These are phyloP conservation scores for Clavulina sp. DNA, from an alignment of 768 basidiomycete species.

Conservation along the genomic window DNA sequence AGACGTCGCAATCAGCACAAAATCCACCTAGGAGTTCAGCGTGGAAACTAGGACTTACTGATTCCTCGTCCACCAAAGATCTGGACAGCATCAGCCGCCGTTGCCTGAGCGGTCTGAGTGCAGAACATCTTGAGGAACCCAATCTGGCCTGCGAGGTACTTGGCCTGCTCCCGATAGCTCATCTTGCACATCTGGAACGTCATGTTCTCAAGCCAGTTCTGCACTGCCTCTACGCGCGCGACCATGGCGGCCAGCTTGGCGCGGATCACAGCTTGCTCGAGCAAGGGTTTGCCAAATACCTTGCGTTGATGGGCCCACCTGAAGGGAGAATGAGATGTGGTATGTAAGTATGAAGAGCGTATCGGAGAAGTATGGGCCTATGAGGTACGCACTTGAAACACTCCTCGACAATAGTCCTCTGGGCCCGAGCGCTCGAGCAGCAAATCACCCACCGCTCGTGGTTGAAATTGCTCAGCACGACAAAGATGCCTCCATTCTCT, in stretches of 20 bases:
- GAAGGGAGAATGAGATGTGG: conserved; percentile 1
- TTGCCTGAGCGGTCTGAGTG: conserved; percentile 60
- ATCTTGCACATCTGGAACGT: conserved; percentile 82
- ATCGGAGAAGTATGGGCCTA: not conserved
- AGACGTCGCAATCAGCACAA: conserved; percentile 22
- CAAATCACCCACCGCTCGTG: conserved; percentile 87
- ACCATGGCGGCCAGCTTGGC: conserved; percentile 83
- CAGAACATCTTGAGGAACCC: conserved; percentile 64
- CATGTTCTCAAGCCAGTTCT: conserved; percentile 74
- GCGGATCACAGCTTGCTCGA: conserved; percentile 71
- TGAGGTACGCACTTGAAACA: conserved; percentile 39
- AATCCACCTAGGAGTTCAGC: not conserved
- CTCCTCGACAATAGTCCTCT: conserved; percentile 62
- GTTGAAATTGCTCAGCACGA: conserved; percentile 71
- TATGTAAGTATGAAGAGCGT: not conserved
- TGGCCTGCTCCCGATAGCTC: conserved; percentile 60
- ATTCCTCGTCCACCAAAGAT: conserved; percentile 11
- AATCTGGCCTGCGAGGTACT: conserved; percentile 62
- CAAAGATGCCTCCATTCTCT: conserved; percentile 55
- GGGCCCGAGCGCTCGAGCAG: conserved; percentile 44
- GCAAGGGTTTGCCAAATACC: conserved; percentile 66
- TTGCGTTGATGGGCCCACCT: conserved; percentile 80
- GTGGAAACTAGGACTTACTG: not conserved
- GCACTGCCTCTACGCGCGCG: conserved; percentile 59
- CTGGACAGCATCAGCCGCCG: conserved; percentile 47